A percentile compares a stretch with the other conserved stretches of the same genome.
These are phyloP conservation scores for Musa balbisiana DNA, from an alignment of 202 grass and related monocot genomes.

Conservation along the genomic window DNA sequence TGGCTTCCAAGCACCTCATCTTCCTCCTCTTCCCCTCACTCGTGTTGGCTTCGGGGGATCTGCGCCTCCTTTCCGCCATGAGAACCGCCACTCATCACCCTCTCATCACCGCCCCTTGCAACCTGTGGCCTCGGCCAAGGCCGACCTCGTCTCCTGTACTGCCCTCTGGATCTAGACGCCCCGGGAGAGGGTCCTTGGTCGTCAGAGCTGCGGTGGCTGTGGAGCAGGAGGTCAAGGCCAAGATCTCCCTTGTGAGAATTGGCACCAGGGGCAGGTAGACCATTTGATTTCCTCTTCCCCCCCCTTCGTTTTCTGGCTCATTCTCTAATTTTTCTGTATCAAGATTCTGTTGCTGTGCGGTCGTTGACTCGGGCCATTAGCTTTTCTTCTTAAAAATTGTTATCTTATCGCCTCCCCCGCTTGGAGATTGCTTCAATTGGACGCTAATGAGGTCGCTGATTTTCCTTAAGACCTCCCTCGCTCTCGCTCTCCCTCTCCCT, in stretches of 20 bases:
- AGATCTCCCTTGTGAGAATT: slow-evolving; percentile 83
- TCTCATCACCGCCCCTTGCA: slow-evolving; percentile 32
- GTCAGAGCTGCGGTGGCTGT: slow-evolving; percentile 57
- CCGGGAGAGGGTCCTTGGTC: slow-evolving; percentile 26
- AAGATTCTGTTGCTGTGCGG: not conserved
- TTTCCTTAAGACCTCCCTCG: not conserved
- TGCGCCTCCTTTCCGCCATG: slow-evolving; percentile 35
- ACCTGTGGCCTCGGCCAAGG: not conserved
- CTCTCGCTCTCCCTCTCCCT: too few relatives aligned
- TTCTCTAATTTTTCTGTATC: not conserved
- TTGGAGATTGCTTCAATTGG: not conserved
- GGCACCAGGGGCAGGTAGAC: slow-evolving; percentile 86
- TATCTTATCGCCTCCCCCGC: not conserved
- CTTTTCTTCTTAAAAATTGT: slow-evolving; percentile 1
- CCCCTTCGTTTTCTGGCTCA: not conserved
- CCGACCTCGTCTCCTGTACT: slow-evolving; percentile 23
- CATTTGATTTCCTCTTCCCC: slow-evolving; percentile 14
- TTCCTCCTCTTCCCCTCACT: not conserved
- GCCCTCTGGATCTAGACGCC: slow-evolving; percentile 1
- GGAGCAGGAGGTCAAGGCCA: slow-evolving; percentile 62
- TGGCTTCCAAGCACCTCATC: not conserved
- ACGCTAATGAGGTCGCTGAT: not conserved
- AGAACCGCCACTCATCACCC: slow-evolving; percentile 38
- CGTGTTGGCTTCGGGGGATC: not conserved
- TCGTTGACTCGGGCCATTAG: not conserved